phyloP scores from a whole-genome alignment of 345 rosid species.

The Diplotaxis tenuifolia region DNA sequence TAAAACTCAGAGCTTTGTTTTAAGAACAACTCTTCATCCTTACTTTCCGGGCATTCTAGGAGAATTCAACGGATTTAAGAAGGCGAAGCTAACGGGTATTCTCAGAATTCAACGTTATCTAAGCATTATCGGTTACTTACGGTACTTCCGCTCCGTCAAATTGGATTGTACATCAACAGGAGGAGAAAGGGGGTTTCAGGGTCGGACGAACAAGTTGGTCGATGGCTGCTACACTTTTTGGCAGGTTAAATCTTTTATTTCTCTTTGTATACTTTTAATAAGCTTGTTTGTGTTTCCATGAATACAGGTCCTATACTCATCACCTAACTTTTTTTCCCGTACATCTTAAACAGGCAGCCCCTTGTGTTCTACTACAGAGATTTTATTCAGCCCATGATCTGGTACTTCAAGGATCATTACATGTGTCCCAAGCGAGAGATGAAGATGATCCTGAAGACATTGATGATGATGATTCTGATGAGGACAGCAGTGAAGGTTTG shows the following conservation, averaged over 20 bases:
- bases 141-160: too few species aligned
- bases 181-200: constrained; percentile 93
- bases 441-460: constrained; percentile 33
- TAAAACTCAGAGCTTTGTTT: too few species aligned
- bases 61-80: too few species aligned
- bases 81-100: too few species aligned
- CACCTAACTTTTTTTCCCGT: not conserved
- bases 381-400: constrained; percentile 16
- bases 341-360: constrained; percentile 60
- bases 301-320: not conserved
- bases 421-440: constrained; percentile 43
- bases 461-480: constrained; percentile 30
- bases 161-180: constrained; percentile 93
- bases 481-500: constrained; percentile 15
- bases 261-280: constrained; percentile 6
- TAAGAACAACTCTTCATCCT: too few species aligned
- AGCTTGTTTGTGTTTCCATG: not conserved
- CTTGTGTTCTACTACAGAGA: constrained; percentile 64
- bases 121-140: too few species aligned
- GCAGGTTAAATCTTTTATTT: constrained; percentile 60
- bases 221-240: constrained; percentile 99
- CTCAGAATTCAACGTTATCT: too few species aligned
- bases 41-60: too few species aligned
- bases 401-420: constrained; percentile 31
- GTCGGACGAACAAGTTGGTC: constrained; percentile 87